phyloP scores from a whole-genome alignment of 2,329 filamentous ascomycete genomes.

The Sporothrix brunneoviolacea region DNA sequence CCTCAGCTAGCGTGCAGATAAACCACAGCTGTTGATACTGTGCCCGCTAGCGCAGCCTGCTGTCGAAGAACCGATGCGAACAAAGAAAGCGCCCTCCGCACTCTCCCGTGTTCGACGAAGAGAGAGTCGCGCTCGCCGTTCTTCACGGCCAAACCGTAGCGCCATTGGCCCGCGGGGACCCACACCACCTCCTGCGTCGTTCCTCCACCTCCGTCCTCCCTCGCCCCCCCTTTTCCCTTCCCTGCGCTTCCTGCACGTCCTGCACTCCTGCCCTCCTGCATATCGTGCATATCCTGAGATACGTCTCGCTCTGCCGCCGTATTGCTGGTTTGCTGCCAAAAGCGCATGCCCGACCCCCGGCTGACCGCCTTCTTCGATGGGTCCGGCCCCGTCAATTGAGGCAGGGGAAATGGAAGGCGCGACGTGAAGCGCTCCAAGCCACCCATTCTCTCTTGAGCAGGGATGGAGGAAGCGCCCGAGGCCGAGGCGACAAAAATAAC shows the following conservation, averaged over 20 bases:
- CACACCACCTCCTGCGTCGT: constrained; percentile 6
- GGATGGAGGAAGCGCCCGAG: constrained; percentile 4
- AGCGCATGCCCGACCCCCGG: background rate
- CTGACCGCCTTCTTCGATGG: constrained; percentile 6
- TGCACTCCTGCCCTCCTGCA: constrained; percentile 18
- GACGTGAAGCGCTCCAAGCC: constrained; percentile 10
- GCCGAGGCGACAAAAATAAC: constrained; percentile 8
- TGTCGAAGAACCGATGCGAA: constrained; percentile 3
- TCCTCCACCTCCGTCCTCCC: background rate
- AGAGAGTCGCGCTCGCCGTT: background rate
- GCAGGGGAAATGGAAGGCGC: background rate
- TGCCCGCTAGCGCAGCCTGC: background rate
- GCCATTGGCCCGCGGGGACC: constrained; percentile 11
- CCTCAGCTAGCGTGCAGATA: background rate
- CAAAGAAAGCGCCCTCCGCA: no score
- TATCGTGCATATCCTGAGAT: constrained; percentile 2
- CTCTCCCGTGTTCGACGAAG: no score
- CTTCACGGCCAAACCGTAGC: constrained; percentile 5
- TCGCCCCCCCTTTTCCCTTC: background rate
- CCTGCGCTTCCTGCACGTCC: constrained; percentile 3
- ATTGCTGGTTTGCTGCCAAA: background rate
- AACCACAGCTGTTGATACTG: background rate
- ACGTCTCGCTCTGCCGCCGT: constrained; percentile 1
- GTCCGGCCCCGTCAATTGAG: background rate
- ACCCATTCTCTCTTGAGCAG: background rate